Base-by-base conservation (phyloP, 2,329 filamentous ascomycete genomes). In the Thermomyces lanuginosus region DNA sequence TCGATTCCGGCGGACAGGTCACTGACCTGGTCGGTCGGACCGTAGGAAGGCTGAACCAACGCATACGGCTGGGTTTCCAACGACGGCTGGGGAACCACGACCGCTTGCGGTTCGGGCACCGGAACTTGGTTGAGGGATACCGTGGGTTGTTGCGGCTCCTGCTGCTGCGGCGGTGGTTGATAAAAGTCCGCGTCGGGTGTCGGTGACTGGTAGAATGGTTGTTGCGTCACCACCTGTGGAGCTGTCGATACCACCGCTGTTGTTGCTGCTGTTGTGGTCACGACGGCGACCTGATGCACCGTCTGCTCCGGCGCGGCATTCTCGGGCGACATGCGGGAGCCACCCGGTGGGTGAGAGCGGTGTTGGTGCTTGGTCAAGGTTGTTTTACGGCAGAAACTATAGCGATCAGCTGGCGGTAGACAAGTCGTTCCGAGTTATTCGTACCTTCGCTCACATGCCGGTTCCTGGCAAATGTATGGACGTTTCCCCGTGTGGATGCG, bases 351-450 rank as follows among this genome's bases (percentile, higher is more conserved):
- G 29, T 55, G 51, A n/a, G 49, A 50, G 27, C 49, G 49, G 26
- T 51, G 42, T 39, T 53, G 49, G 23, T 55, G 51, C 28, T 55
- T 55, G 11, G 50, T 55, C 25, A 55, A 41, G 9, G 51, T 55
- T 5, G 51, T 55, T 36, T 55, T 55, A 30, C 51, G 48, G 36
- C 51, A 55, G 35, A 53, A 55, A 32, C 51, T 55, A 30, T 22
- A 27, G 15, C 11, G 21, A 21, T 15, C 22, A 17, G 29, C 17
- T 12, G 25, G 14, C 16, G 18, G 29, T 10, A 34, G 15, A 21
- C 10, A 5, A 14, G 15, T 13, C 9, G 22, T 5, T 16, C 11
- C 17, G 20, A 26, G 16, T 17, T 15, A 27, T 16, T 17, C 40
- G 29, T 41, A 55, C 51, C 49, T 53, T 35, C 46, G 38, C 29